These are phyloP conservation scores for Ulmus americana DNA, from an alignment of 331 rosid genomes.

Conservation along the genomic window DNA sequence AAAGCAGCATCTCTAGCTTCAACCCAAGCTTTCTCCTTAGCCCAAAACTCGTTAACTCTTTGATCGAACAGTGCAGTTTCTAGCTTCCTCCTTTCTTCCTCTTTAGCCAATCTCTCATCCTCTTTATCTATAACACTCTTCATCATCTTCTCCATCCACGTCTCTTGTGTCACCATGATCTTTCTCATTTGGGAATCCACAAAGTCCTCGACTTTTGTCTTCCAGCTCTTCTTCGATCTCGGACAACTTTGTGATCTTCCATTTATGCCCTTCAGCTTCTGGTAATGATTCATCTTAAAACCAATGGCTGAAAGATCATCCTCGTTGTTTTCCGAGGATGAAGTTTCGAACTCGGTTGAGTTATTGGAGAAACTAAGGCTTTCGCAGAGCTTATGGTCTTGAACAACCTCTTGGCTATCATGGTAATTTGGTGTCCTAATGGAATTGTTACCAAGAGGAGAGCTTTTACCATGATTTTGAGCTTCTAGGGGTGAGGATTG, in stretches of 20 bases:
- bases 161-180: slow-evolving; percentile 83
- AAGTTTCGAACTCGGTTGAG: slow-evolving; percentile 62
- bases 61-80: slow-evolving; percentile 51
- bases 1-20: slow-evolving; percentile 73
- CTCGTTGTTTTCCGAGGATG: slow-evolving; percentile 56
- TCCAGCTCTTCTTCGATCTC: slow-evolving; percentile 41
- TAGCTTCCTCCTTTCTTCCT: slow-evolving; percentile 71
- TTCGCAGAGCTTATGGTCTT: slow-evolving; percentile 33
- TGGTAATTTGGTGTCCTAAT: slow-evolving; percentile 23
- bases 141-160: slow-evolving; percentile 70
- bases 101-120: slow-evolving; percentile 59
- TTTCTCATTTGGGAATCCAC: slow-evolving; percentile 72
- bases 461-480: slow-evolving; percentile 25
- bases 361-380: slow-evolving; percentile 57
- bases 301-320: slow-evolving; percentile 25
- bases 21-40: slow-evolving; percentile 82
- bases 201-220: slow-evolving; percentile 58
- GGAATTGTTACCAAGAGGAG: slow-evolving; percentile 15
- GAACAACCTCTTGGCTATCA: slow-evolving; percentile 10
- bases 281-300: slow-evolving; percentile 21
- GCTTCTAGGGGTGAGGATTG: slow-evolving; percentile 36
- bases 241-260: not conserved
- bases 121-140: slow-evolving; percentile 64
- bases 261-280: slow-evolving; percentile 28
- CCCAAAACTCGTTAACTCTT: slow-evolving; percentile 66